Percentiles rank a stretch among this genome's conserved stretches.
Conservation (phyloP, 2,329 filamentous ascomycete genomes). For the Fusarium paranaense region DNA sequence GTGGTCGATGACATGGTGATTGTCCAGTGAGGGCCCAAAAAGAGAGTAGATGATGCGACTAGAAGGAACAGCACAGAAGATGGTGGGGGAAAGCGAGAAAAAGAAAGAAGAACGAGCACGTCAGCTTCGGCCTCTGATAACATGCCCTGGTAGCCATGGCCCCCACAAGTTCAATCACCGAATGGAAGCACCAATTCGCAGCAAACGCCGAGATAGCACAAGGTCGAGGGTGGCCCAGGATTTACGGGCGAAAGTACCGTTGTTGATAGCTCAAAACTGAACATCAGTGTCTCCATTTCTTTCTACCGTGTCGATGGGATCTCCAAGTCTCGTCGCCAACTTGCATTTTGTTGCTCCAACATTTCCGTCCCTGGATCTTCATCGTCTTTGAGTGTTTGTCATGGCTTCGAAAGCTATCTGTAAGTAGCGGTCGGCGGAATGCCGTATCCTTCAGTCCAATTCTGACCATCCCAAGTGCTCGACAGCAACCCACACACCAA, state of each 20-base stretch:
- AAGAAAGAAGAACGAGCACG: not conserved
- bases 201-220: not conserved
- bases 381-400: not conserved
- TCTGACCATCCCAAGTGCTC: not conserved
- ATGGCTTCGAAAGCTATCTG: not conserved
- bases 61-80: not conserved
- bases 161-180: not conserved
- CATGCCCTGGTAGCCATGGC: not conserved
- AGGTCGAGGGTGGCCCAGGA: not conserved
- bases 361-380: not conserved
- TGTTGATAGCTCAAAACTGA: not conserved
- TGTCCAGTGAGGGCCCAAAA: not conserved
- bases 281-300: not conserved
- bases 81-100: not conserved
- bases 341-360: not conserved
- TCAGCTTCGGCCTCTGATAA: not conserved
- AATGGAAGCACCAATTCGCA: not conserved
- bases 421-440: not conserved
- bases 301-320: not conserved
- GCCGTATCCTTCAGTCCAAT: not conserved
- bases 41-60: not conserved
- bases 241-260: not conserved
- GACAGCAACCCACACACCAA: not conserved
- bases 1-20: not conserved
- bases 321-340: not conserved